Base-by-base conservation (phyloP, 2,329 filamentous ascomycete species). In the Sporothrix variecibatus region DNA sequence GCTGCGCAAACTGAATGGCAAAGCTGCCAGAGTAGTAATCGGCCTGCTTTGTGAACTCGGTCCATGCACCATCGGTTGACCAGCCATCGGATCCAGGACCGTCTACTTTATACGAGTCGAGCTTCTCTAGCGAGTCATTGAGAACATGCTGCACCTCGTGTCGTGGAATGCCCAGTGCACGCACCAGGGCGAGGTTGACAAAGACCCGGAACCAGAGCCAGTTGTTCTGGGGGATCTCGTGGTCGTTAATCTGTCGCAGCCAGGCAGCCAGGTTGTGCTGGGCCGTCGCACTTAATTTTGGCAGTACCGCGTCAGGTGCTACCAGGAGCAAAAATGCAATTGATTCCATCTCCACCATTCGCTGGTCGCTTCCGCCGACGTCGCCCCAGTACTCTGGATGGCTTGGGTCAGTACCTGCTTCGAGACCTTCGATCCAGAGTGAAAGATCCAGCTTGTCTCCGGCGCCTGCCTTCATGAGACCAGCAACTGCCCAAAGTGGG, bases 261-360 rank as follows among this genome's bases (percentile, higher is more conserved):
- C 75, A 76, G 28, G 23, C 17, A 9, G 70, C 62, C 23, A 76
- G 77, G 12, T 85, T 84, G 0, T 40, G 17, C 34, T 82, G 83
- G 2, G 80, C 78, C 0, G 38, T 8, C 8, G n/a, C 12, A 43
- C 38, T 67, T 12, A 67, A 26, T 6, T 46, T 23, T 15, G 62
- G 17, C 38, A 67, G 11, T n/a, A 67, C 62, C 1, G 38, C n/a
- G 15, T 43, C 38, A 3, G 62, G 62, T 2, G 85, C 83, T 1
- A 80, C 78, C 0, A 88, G 80, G 0, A 88, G 78, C 0, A 85
- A 84, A 77, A 85, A 86, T 0, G 85, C 82, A 2, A 88, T 81
- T 23, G 85, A 84, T 76, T 88, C 86, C 64, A 85, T 83, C 75
- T 88, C 86, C 0, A 88, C 86, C 86, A 88, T 88, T 1, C 85